Evolutionary conservation across 306 rosid genomes (phyloP).

Genomic region (Cucumis hystrix): DNA sequence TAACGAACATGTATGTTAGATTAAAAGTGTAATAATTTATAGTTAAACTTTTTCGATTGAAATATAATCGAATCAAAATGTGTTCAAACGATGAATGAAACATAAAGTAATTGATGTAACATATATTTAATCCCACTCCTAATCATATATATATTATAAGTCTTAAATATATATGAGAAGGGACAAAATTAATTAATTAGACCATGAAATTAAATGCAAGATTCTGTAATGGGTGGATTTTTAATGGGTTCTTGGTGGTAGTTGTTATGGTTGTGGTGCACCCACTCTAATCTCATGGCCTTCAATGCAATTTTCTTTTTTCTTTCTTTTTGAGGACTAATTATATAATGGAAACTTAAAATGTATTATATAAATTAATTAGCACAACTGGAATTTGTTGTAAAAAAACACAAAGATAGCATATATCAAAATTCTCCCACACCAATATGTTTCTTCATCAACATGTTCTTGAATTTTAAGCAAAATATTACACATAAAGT

Average conservation of each 20-base stretch:
- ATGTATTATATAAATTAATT: background rate
- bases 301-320: background rate
- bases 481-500: background rate
- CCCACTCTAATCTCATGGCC: background rate
- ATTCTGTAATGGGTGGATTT: background rate
- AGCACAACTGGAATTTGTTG: background rate
- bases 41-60: too few species aligned
- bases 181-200: background rate
- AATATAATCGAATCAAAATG: too few species aligned
- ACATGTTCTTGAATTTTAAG: background rate
- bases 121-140: background rate
- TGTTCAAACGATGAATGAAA: too few species aligned
- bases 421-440: background rate
- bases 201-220: background rate
- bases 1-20: too few species aligned
- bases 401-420: background rate
- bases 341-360: background rate
- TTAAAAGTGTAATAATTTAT: too few species aligned
- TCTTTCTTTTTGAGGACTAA: background rate
- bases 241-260: background rate
- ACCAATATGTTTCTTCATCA: background rate
- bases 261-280: background rate
- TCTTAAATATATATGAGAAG: background rate
- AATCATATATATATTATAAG: background rate
- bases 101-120: background rate